Evolutionary conservation across 2,329 filamentous ascomycete species (phyloP), one percentile per base, ranked within the genome.

Genomic region (Remersonia thermophila): DNA sequence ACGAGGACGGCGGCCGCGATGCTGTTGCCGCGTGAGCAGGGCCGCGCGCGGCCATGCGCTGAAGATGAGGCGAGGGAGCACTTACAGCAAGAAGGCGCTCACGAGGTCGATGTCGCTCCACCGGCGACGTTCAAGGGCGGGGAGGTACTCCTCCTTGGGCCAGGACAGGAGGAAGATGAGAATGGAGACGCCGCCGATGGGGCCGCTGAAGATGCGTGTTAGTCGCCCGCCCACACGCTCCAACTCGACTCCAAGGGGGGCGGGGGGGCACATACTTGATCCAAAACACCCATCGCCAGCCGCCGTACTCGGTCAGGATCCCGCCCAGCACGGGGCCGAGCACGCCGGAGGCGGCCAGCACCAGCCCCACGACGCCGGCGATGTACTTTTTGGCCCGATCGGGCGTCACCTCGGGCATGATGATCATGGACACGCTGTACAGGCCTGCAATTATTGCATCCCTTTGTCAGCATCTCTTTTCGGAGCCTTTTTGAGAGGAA

Each of bases 211-310:
- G 3, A 28, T 28, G 27, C 11, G 5, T 23, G 20, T 23, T 9
- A 23, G 20, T 23, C 5, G 9, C 20, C 52, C 48, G 37, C 39
- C n/a, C n/a, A n/a, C n/a, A n/a, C n/a, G n/a, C n/a, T n/a, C n/a
- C n/a, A n/a, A n/a, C n/a, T n/a, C n/a, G n/a, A n/a, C n/a, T n/a
- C n/a, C n/a, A n/a, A n/a, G n/a, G n/a, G n/a, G n/a, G n/a, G n/a
- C n/a, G n/a, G n/a, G n/a, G n/a, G n/a, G n/a, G n/a, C n/a, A n/a
- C n/a, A n/a, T n/a, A 71, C 67, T 75, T 76, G 48, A 76, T 67
- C 66, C 67, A 74, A 51, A 75, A 76, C 2, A 73, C 58, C 63
- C 67, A 72, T 41, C 65, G 54, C 69, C 69, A 73, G 8, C 53
- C 61, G 1, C 58, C 48, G 35, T 66, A 70, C 12, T 66, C 50